Conservation (phyloP, 2,329 filamentous ascomycete species). For the Phaeosphaeriaceae sp. region DNA sequence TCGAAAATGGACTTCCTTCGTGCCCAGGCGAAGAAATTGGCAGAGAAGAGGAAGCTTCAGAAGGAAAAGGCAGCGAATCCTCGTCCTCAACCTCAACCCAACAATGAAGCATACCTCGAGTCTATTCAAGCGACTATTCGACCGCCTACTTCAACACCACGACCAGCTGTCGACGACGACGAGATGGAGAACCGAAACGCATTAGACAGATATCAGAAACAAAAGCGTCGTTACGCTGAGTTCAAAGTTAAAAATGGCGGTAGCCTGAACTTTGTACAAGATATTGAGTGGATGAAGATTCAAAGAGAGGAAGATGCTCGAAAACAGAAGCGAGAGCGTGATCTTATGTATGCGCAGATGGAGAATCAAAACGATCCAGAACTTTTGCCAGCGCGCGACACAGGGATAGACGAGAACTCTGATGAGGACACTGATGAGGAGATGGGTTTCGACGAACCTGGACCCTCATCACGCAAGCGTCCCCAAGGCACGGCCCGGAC, state of each 20-base stretch:
- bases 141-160: constrained; percentile 1
- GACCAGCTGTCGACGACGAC: constrained; percentile 4
- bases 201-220: constrained; percentile 19
- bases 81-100: background rate
- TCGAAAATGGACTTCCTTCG: constrained; percentile 16
- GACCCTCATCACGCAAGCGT: constrained; percentile 18
- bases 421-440: constrained; percentile 17
- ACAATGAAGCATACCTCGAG: constrained; percentile 22
- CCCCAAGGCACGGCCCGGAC: constrained; percentile 21
- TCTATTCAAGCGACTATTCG: constrained; percentile 10
- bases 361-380: constrained; percentile 12
- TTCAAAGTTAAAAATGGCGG: constrained; percentile 24
- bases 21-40: constrained; percentile 11
- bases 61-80: constrained; percentile 1
- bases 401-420: background rate
- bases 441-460: constrained; percentile 1
- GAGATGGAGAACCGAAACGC: constrained; percentile 18
- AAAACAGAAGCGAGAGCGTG: constrained; percentile 22
- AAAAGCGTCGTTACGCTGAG: constrained; percentile 28
- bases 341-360: constrained; percentile 16
- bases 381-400: constrained; percentile 16
- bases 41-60: constrained; percentile 8
- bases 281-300: constrained; percentile 40
- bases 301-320: constrained; percentile 23
- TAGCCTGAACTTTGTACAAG: constrained; percentile 26